Evolutionary conservation across 805 yeast genomes (phyloP).

Genomic region (Trichomonascus vanleenenianus): DNA sequence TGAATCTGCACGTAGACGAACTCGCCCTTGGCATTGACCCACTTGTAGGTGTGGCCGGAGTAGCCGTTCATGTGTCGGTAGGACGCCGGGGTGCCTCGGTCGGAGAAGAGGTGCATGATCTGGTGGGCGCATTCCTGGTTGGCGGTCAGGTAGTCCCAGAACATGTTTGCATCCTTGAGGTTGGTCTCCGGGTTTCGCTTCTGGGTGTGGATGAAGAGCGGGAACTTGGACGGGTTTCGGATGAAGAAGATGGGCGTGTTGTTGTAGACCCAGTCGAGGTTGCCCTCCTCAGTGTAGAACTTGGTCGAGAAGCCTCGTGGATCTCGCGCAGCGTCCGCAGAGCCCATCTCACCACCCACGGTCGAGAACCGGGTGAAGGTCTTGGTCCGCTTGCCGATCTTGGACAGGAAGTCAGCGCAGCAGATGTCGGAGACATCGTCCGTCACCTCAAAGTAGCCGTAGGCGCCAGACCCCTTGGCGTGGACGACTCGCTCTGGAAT

Average conservation of each 20-base stretch:
- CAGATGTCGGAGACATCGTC: constrained; percentile 49
- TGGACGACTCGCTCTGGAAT: constrained; percentile 63
- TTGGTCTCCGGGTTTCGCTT: constrained; percentile 61
- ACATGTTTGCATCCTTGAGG: constrained; percentile 45
- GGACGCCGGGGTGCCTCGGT: constrained; percentile 50
- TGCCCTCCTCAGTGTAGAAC: constrained; percentile 61
- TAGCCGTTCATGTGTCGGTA: constrained; percentile 54
- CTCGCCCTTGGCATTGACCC: constrained; percentile 43
- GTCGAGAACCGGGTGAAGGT: constrained; percentile 54
- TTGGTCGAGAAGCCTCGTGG: constrained; percentile 65
- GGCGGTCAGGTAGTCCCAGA: constrained; percentile 51
- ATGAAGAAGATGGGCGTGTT: constrained; percentile 64
- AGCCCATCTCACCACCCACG: constrained; percentile 63
- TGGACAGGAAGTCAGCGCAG: constrained; percentile 42
- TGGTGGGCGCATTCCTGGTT: constrained; percentile 55
- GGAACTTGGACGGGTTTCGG: constrained; percentile 58
- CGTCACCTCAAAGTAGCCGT: constrained; percentile 50
- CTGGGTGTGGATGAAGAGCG: constrained; percentile 60
- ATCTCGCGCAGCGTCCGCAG: constrained; percentile 60
- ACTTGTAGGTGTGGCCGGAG: constrained; percentile 59
- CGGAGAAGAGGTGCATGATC: constrained; percentile 48
- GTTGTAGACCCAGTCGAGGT: constrained; percentile 65
- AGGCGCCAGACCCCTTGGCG: constrained; percentile 61
- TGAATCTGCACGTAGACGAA: constrained; percentile 52
- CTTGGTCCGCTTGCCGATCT: constrained; percentile 74